These are phyloP conservation scores for Scenedesmus sp. DNA, from an alignment of 163 green algal genomes.

Conservation along the genomic window DNA sequence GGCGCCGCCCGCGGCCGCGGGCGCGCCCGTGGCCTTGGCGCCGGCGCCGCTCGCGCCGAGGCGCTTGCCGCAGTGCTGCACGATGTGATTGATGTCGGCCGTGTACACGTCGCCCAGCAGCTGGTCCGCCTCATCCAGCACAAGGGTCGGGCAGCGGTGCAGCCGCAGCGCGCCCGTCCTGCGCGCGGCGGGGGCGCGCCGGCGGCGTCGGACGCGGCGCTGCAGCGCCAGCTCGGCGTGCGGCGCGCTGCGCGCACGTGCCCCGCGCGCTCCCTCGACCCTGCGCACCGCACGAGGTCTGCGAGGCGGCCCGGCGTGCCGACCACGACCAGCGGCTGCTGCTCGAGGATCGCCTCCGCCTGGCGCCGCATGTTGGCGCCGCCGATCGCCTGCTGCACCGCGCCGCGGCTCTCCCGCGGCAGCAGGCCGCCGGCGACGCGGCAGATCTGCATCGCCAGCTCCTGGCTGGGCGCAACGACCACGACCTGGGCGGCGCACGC, in stretches of 20 bases:
- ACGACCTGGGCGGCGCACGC: constrained; percentile 62
- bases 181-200: too few relatives aligned
- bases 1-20: not conserved
- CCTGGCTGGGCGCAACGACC: constrained; percentile 89
- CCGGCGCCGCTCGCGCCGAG: constrained; percentile 10
- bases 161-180: constrained; percentile 68
- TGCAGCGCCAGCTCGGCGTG: too few relatives aligned
- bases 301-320: constrained; percentile 91
- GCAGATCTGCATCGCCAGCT: constrained; percentile 98
- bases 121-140: constrained; percentile 94
- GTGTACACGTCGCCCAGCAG: constrained; percentile 85
- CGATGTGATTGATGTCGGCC: constrained; percentile 85
- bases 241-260: constrained; percentile 81
- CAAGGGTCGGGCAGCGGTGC: constrained; percentile 72
- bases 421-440: constrained; percentile 82
- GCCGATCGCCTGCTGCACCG: constrained; percentile 96
- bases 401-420: constrained; percentile 59
- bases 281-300: constrained; percentile 36
- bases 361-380: constrained; percentile 87
- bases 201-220: too few relatives aligned
- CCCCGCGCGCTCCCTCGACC: constrained; percentile 70
- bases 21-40: too few relatives aligned
- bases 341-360: constrained; percentile 67
- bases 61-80: constrained; percentile 73
- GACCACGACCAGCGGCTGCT: constrained; percentile 92